Percentiles rank a stretch among this genome's conserved stretches.
These are phyloP conservation scores for Limtongia smithiae DNA, from an alignment of 805 yeast species.

Conservation along the genomic window DNA sequence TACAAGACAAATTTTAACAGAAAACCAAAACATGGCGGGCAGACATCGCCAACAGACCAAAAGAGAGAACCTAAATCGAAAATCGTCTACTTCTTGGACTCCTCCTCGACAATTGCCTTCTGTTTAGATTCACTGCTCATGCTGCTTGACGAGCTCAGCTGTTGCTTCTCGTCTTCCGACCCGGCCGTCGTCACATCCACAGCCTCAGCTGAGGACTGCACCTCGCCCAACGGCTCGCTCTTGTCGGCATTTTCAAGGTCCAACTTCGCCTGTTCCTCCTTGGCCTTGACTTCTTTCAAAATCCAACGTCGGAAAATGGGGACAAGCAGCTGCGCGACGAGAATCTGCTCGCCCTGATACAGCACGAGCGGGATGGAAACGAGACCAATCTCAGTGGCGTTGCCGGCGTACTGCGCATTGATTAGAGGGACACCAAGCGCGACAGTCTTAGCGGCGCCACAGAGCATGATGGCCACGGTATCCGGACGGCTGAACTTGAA, in stretches of 20 bases:
- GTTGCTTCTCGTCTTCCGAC: too few relatives aligned
- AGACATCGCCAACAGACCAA: too few relatives aligned
- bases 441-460: conserved; percentile 93
- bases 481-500: conserved; percentile 69
- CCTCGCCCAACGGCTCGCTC: too few relatives aligned
- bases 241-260: conserved; percentile 2
- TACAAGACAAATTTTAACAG: too few relatives aligned
- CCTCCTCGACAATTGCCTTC: too few relatives aligned
- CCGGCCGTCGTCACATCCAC: too few relatives aligned
- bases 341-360: conserved; percentile 83
- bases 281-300: conserved; percentile 16
- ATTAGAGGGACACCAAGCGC: conserved; percentile 83
- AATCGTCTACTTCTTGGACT: too few relatives aligned
- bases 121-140: too few relatives aligned
- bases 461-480: conserved; percentile 73
- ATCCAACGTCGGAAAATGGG: conserved; percentile 70
- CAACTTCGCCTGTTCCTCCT: not conserved
- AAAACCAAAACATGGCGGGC: too few relatives aligned
- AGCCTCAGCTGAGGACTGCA: too few relatives aligned
- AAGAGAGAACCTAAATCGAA: too few relatives aligned
- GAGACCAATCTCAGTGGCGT: conserved; percentile 54
- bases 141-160: too few relatives aligned
- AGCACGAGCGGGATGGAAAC: conserved; percentile 77
- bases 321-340: conserved; percentile 71
- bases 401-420: conserved; percentile 75